Evolutionary conservation across 257 asterid species (phyloP).

Genomic region (Penstemon newberryi): DNA sequence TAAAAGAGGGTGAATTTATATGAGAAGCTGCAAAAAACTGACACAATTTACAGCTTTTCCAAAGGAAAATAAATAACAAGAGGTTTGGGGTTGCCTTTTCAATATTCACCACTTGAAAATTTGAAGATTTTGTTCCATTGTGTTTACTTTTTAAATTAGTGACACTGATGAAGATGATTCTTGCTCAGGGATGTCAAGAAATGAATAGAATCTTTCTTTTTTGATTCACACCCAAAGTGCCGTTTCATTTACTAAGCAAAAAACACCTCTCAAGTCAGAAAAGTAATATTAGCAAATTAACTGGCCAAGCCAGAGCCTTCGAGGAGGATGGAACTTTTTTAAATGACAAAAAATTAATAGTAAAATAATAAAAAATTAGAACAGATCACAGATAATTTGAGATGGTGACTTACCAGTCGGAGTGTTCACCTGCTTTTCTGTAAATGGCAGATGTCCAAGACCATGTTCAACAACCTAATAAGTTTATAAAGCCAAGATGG

Average conservation of each 20-base stretch:
- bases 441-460: slow-evolving; percentile 96
- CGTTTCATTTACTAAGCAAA: slow-evolving; percentile 7
- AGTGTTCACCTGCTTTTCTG: slow-evolving; percentile 93
- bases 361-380: slow-evolving; percentile 11
- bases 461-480: slow-evolving; percentile 98
- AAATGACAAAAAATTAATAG: slow-evolving; percentile 12
- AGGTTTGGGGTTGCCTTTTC: slow-evolving; percentile 16
- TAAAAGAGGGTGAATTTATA: neutral
- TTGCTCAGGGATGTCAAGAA: no score
- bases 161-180: neutral
- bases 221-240: neutral
- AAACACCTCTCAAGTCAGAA: slow-evolving; percentile 6
- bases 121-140: neutral
- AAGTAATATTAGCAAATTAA: neutral
- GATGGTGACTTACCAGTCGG: slow-evolving; percentile 80
- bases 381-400: slow-evolving; percentile 19
- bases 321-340: slow-evolving; percentile 12
- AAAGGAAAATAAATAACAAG: neutral
- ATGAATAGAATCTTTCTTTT: neutral
- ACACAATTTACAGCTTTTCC: neutral
- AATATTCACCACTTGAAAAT: slow-evolving; percentile 2
- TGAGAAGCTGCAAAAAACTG: slow-evolving; percentile 1
- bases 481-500: slow-evolving; percentile 21
- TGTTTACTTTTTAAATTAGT: slow-evolving; percentile 4
- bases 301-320: slow-evolving; percentile 22